Evolutionary conservation across 2,329 filamentous ascomycete species (phyloP), one percentile per base, ranked within the genome.

Genomic region (Monascus ruber): DNA sequence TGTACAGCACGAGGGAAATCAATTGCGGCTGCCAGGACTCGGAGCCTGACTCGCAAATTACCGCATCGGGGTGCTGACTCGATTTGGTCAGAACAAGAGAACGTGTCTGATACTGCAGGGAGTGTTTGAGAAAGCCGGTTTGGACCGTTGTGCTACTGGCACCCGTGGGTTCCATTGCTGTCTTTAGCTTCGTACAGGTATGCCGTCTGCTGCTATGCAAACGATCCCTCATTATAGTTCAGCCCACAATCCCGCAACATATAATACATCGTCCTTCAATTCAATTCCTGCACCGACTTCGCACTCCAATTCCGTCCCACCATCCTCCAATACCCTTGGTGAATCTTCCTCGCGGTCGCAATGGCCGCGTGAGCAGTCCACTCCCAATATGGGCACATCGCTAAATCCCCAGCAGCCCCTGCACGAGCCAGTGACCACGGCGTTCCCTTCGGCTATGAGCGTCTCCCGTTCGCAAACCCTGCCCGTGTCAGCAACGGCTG

Each of bases 151-250:
- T 17, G 17, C 17, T 17, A 17, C 17, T 17, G 17, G 17, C 17
- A 17, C 17, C 17, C 17, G 17, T 17, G 17, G 17, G 17, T 17
- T 29, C 10, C 28, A 29, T 29, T 29, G 28, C 28, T 10, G 10
- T 29, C 28, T 29, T 10, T 38, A 46, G 47, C 34, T 44, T 47
- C 41, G 38, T 47, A 65, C 72, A 68, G 62, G 61, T 59, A 78
- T 76, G 76, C 76, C 73, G 64, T 77, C 74, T 61, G 74, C 77
- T 68, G 73, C 73, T 52, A 65, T 82, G 58, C 78, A 81, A 62
- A 66, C 74, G 47, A 64, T 70, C 56, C 68, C 73, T 51, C 73
- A 75, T 59, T 72, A 74, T 56, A 63, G 67, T 49, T 63, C 66
- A 45, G 64, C 66, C 46, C 42, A 57, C 72, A 50, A 62, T 68